phyloP scores from a whole-genome alignment of 257 asterid species.

The Jacaranda copaia region DNA sequence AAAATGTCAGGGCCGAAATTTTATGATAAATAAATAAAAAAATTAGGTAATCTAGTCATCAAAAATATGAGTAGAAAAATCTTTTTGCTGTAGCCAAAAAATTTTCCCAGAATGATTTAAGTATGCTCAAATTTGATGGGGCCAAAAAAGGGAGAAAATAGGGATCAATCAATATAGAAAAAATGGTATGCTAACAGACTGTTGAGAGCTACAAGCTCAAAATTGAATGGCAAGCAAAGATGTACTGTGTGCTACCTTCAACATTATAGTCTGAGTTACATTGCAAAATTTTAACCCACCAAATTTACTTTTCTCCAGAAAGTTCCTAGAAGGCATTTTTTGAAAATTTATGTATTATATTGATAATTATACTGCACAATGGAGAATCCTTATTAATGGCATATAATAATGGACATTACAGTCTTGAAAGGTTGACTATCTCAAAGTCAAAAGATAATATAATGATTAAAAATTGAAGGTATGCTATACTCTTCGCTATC shows the following conservation, averaged over 20 bases:
- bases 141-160: slow-evolving; percentile 3
- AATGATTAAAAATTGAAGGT: not conserved
- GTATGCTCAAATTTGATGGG: slow-evolving; percentile 17
- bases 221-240: slow-evolving; percentile 3
- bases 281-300: not conserved
- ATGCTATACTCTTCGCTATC: not conserved
- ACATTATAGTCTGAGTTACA: slow-evolving; percentile 1
- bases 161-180: not conserved
- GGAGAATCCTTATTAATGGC: not conserved
- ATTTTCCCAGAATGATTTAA: not conserved
- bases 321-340: slow-evolving; percentile 1
- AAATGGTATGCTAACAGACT: not conserved
- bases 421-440: not conserved
- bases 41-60: slow-evolving; percentile 15
- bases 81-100: slow-evolving; percentile 12
- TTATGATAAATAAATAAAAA: not conserved
- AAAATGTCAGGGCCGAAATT: slow-evolving; percentile 23
- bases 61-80: slow-evolving; percentile 27
- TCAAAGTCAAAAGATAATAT: slow-evolving; percentile 6
- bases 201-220: not conserved
- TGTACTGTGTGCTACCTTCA: slow-evolving; percentile 1
- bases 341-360: not conserved
- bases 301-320: not conserved
- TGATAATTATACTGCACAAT: not conserved
- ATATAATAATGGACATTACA: slow-evolving; percentile 3